Conservation (phyloP, 176 grass and related monocot genomes). For the Aegilops umbellulata region DNA sequence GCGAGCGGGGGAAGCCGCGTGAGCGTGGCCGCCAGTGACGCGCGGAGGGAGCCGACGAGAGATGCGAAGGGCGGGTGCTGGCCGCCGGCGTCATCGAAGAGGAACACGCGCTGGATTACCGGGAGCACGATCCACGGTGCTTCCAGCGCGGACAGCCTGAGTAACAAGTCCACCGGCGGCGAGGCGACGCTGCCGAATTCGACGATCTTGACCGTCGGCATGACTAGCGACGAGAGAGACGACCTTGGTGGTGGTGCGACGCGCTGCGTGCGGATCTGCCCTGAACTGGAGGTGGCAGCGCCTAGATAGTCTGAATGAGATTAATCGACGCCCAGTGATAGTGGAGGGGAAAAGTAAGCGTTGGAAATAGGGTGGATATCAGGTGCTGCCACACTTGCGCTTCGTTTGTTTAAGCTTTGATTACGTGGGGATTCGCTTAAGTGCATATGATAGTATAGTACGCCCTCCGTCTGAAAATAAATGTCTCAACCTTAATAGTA, state of each 20-base stretch:
- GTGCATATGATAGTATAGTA: too few species aligned
- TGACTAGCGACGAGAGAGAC: background rate
- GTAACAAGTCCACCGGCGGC: background rate
- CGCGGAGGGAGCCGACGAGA: constrained; percentile 21
- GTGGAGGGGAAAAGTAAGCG: too few species aligned
- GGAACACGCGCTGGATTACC: background rate
- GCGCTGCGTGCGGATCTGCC: background rate
- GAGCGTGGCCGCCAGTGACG: constrained; percentile 14
- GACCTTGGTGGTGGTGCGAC: background rate
- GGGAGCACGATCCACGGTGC: constrained; percentile 13
- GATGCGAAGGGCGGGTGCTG: constrained; percentile 6
- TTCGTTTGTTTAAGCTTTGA: too few species aligned
- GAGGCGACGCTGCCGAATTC: background rate
- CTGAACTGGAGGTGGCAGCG: background rate
- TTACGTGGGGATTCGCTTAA: too few species aligned
- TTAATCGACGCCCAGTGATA: too few species aligned
- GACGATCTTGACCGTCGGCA: background rate
- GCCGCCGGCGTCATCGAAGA: background rate
- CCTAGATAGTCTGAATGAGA: background rate
- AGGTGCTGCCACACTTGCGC: too few species aligned
- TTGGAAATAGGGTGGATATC: too few species aligned
- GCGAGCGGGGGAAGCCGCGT: constrained; percentile 24
- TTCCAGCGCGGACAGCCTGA: background rate
- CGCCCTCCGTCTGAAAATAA: too few species aligned
- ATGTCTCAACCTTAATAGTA: too few species aligned